Evolutionary conservation across 306 rosid genomes (phyloP).

Genomic region (Cicer cuneatum): DNA sequence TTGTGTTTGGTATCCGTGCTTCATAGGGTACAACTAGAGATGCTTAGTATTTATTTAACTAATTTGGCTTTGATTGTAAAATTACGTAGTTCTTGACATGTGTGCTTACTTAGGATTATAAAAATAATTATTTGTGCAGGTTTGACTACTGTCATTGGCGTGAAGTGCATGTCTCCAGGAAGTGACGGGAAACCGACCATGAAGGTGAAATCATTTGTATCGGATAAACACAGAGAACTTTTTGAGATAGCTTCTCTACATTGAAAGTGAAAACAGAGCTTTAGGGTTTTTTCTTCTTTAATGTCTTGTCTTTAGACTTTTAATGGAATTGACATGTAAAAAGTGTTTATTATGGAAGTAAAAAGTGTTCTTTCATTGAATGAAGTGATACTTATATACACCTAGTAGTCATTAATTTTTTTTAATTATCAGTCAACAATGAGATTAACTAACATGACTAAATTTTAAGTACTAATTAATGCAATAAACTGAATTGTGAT

Average conservation of each 20-base stretch:
- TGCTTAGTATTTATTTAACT: background rate
- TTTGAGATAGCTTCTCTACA: conserved; percentile 66
- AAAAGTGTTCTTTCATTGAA: background rate
- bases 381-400: background rate
- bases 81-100: background rate
- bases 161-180: conserved; percentile 74
- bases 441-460: background rate
- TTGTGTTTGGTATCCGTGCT: no score
- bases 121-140: conserved; percentile 55
- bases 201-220: conserved; percentile 71
- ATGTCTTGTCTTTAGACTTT: background rate
- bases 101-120: conserved; percentile 7
- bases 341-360: no score
- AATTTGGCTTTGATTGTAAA: conserved; percentile 8
- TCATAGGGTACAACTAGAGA: background rate
- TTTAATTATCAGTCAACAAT: background rate
- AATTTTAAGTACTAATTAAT: background rate
- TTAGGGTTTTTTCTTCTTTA: background rate
- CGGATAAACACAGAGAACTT: conserved; percentile 64
- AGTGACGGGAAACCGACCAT: conserved; percentile 58
- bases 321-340: background rate
- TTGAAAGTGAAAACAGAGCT: conserved; percentile 44
- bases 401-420: background rate
- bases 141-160: conserved; percentile 78
- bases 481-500: background rate